These are phyloP conservation scores for Gardenia jasminoides DNA, from an alignment of 257 asterid genomes.

Conservation along the genomic window DNA sequence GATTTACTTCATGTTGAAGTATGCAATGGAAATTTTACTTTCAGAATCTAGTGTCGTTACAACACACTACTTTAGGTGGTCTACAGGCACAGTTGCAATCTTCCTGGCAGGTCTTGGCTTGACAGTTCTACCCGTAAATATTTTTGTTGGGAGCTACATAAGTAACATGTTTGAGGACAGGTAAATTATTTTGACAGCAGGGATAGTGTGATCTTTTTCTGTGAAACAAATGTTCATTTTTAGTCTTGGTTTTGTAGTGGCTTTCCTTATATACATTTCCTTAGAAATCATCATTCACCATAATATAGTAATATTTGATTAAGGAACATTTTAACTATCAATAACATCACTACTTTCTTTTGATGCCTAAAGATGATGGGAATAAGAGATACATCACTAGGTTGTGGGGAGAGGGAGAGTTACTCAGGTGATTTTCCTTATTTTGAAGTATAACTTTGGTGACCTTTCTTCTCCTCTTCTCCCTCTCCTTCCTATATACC, in stretches of 20 bases:
- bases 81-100: slow-evolving; percentile 79
- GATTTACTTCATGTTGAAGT: slow-evolving; percentile 97
- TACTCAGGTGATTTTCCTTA: background rate
- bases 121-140: slow-evolving; percentile 87
- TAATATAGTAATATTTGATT: background rate
- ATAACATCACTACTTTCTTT: background rate
- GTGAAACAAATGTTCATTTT: background rate
- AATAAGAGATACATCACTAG: background rate
- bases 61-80: slow-evolving; percentile 83
- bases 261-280: background rate
- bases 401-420: background rate
- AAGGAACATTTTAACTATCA: background rate
- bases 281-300: background rate
- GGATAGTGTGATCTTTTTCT: slow-evolving; percentile 12
- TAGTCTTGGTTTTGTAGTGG: background rate
- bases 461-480: too few relatives aligned
- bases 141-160: slow-evolving; percentile 84
- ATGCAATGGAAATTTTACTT: slow-evolving; percentile 92
- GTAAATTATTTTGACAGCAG: slow-evolving; percentile 35
- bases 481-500: too few relatives aligned
- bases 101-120: slow-evolving; percentile 92
- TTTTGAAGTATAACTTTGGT: background rate
- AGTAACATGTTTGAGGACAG: slow-evolving; percentile 98
- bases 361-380: background rate
- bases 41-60: slow-evolving; percentile 96